Conservation (phyloP, 1,284 basidiomycete species). For the Cryptococcus deneoformans region DNA sequence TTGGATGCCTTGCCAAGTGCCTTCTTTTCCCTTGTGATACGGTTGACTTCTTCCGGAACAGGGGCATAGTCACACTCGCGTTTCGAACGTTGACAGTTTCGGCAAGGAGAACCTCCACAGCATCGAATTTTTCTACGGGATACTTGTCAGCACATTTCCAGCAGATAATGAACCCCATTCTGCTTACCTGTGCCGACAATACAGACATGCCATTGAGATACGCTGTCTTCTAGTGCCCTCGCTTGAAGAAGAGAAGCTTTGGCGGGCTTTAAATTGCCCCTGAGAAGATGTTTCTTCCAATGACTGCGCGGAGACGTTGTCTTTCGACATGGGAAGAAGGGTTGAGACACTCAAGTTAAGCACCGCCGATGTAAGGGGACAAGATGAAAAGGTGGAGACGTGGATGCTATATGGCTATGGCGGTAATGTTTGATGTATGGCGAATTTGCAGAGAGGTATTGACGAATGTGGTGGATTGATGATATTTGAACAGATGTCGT, state of each 20-base stretch:
- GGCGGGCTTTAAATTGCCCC: no score
- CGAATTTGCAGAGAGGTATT: no score
- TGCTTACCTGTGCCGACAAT: slow-evolving; percentile 47
- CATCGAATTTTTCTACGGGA: slow-evolving; percentile 47
- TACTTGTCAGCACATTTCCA: not conserved
- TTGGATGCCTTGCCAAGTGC: slow-evolving; percentile 40
- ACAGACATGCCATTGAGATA: slow-evolving; percentile 47
- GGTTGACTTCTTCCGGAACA: slow-evolving; percentile 48
- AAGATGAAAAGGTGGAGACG: no score
- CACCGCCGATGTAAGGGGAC: no score
- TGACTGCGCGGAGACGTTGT: no score
- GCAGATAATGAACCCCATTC: not conserved
- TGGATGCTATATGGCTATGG: no score
- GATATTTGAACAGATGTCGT: no score
- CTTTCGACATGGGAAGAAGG: no score
- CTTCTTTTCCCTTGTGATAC: slow-evolving; percentile 46
- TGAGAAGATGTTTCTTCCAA: no score
- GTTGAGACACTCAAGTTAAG: no score
- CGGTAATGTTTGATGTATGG: no score
- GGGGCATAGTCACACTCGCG: slow-evolving; percentile 46
- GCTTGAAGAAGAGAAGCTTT: not conserved
- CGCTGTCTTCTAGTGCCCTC: slow-evolving; percentile 19
- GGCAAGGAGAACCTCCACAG: slow-evolving; percentile 44
- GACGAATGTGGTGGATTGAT: no score
- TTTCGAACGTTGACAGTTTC: slow-evolving; percentile 46